Evolutionary conservation across 2,329 filamentous ascomycete genomes (phyloP).

Genomic region (Neopestalotiopsis sp.): DNA sequence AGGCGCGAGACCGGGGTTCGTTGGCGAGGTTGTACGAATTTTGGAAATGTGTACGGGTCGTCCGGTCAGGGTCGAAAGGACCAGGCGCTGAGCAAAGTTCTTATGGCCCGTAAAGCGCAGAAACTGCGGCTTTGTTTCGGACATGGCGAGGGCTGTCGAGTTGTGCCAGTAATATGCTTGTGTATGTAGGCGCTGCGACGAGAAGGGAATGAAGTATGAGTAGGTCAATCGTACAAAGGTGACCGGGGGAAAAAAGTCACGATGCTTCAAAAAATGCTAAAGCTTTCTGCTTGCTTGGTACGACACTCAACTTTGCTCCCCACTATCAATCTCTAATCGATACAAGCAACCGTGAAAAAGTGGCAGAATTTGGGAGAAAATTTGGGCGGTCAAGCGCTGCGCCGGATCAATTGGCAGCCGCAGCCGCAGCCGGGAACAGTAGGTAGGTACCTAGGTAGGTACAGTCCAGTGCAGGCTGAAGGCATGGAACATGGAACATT

Average conservation of each 20-base stretch:
- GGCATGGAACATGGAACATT: background rate
- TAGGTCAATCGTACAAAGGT: background rate
- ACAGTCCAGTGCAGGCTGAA: too few species aligned
- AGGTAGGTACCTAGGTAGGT: too few species aligned
- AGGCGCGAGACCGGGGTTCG: constrained; percentile 84
- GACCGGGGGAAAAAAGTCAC: background rate
- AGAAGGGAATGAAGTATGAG: background rate
- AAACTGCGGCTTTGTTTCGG: constrained; percentile 51
- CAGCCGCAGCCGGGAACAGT: background rate
- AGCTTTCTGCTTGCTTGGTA: background rate
- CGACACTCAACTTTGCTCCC: background rate
- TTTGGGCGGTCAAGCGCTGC: constrained; percentile 22
- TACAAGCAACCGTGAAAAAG: constrained; percentile 15
- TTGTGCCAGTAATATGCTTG: constrained; percentile 2
- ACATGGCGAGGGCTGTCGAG: constrained; percentile 26
- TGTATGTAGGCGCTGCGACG: background rate
- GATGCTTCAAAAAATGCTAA: background rate
- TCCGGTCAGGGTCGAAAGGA: constrained; percentile 90
- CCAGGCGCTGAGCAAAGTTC: constrained; percentile 80
- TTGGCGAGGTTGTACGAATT: constrained; percentile 86
- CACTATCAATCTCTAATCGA: constrained; percentile 16
- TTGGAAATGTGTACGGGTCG: constrained; percentile 89
- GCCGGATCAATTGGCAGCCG: constrained; percentile 8
- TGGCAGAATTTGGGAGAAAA: constrained; percentile 26
- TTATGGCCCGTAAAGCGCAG: constrained; percentile 85